Percentiles rank a stretch among this genome's conserved stretches.
Conservation (phyloP, 495 filamentous ascomycete species). For the Penicillium dipodomyicola region DNA sequence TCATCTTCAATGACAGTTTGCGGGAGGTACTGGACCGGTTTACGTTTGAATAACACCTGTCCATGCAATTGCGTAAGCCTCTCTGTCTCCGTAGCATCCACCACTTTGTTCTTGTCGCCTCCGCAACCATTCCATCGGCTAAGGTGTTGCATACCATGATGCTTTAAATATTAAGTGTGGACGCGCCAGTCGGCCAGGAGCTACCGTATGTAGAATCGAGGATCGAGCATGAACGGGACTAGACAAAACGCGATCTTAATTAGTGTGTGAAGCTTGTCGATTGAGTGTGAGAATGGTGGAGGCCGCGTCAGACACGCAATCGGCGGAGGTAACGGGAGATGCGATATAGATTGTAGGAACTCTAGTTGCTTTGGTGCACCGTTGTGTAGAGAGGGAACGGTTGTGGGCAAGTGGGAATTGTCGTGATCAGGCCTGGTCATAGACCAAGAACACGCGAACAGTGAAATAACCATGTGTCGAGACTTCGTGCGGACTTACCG, state of each 20-base stretch:
- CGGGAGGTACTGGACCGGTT: constrained; percentile 82
- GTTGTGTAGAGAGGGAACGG: neutral
- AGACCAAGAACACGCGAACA: constrained; percentile 7
- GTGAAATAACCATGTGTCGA: neutral
- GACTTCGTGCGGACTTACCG: constrained; percentile 11
- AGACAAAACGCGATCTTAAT: constrained; percentile 22
- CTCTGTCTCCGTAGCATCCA: neutral
- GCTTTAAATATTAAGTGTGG: constrained; percentile 19
- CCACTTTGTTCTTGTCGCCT: constrained; percentile 9
- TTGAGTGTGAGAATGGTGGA: constrained; percentile 3
- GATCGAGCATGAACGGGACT: constrained; percentile 26
- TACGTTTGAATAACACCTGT: constrained; percentile 93
- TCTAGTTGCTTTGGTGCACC: neutral
- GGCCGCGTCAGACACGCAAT: constrained; percentile 8
- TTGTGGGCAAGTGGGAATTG: neutral
- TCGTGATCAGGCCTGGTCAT: constrained; percentile 10
- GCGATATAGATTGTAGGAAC: neutral
- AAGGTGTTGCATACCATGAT: constrained; percentile 39
- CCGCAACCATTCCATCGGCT: neutral
- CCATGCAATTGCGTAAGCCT: constrained; percentile 21
- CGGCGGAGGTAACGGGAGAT: constrained; percentile 1
- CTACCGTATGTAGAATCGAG: constrained; percentile 16
- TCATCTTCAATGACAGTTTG: constrained; percentile 74
- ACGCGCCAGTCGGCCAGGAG: constrained; percentile 36
- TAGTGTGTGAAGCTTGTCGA: constrained; percentile 9